Conservation (phyloP, 495 filamentous ascomycete species). For the Neurospora sp. region DNA sequence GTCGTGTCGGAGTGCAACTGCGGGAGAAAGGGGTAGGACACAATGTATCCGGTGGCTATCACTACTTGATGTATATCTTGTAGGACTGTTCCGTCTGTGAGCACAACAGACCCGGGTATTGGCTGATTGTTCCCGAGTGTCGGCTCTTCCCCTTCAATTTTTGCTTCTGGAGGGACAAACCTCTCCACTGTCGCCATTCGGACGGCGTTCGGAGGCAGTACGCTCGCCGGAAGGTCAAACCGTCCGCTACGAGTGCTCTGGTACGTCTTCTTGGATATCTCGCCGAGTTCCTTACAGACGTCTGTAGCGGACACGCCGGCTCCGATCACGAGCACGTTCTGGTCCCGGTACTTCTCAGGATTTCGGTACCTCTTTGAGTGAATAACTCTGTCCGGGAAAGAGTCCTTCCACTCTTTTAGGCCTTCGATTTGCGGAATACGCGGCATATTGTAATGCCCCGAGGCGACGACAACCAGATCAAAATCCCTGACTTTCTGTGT, state of each 20-base stretch:
- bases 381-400: slow-evolving; percentile 39
- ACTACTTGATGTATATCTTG: slow-evolving; percentile 45
- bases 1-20: slow-evolving; percentile 31
- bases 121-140: neutral
- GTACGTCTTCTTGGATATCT: slow-evolving; percentile 40
- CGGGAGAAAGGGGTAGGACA: slow-evolving; percentile 47
- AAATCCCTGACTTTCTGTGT: slow-evolving; percentile 29
- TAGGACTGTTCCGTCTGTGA: slow-evolving; percentile 32
- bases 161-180: slow-evolving; percentile 12
- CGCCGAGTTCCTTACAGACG: slow-evolving; percentile 46
- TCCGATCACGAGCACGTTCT: slow-evolving; percentile 52
- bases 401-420: slow-evolving; percentile 40
- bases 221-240: slow-evolving; percentile 43
- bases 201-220: slow-evolving; percentile 36
- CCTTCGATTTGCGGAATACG: slow-evolving; percentile 46
- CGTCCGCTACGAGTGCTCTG: slow-evolving; percentile 48
- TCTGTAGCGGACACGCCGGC: slow-evolving; percentile 51
- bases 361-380: slow-evolving; percentile 55
- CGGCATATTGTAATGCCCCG: slow-evolving; percentile 49
- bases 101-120: slow-evolving; percentile 15
- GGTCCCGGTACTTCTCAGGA: slow-evolving; percentile 30
- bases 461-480: slow-evolving; percentile 47
- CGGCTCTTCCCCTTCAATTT: slow-evolving; percentile 3
- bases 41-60: slow-evolving; percentile 57
- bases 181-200: slow-evolving; percentile 42